Evolutionary conservation across 2,329 filamentous ascomycete species (phyloP).

Genomic region (Myriosclerotinia scirpicola): DNA sequence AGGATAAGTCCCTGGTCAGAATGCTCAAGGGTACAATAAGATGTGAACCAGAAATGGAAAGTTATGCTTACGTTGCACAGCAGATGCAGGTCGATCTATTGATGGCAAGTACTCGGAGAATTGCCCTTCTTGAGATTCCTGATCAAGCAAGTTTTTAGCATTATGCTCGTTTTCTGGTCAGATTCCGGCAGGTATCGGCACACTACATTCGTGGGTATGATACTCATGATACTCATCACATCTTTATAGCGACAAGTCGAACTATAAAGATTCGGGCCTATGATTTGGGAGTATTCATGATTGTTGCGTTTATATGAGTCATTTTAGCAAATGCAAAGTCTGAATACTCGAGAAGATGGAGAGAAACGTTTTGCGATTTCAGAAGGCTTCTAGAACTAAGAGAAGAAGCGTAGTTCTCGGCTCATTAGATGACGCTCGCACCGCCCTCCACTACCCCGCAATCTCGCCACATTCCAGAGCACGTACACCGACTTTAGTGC

Average conservation of each 20-base stretch:
- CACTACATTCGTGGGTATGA: constrained; percentile 2
- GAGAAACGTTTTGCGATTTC: background rate
- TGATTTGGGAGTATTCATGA: background rate
- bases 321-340: background rate
- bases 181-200: constrained; percentile 15
- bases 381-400: background rate
- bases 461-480: constrained; percentile 12
- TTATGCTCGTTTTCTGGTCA: background rate
- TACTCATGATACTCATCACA: background rate
- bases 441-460: constrained; percentile 18
- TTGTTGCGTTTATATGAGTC: background rate
- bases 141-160: background rate
- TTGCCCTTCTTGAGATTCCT: background rate
- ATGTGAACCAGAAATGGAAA: background rate
- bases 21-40: background rate
- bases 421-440: constrained; percentile 5
- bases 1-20: background rate
- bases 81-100: constrained; percentile 14
- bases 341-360: background rate
- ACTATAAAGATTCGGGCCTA: background rate
- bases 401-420: constrained; percentile 3
- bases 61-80: constrained; percentile 13
- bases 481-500: background rate
- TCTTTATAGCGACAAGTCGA: background rate
- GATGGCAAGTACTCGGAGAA: background rate